Percentiles rank a stretch among this genome's conserved stretches.
Conservation (phyloP, 805 yeast species). For the Pichia deserticola region DNA sequence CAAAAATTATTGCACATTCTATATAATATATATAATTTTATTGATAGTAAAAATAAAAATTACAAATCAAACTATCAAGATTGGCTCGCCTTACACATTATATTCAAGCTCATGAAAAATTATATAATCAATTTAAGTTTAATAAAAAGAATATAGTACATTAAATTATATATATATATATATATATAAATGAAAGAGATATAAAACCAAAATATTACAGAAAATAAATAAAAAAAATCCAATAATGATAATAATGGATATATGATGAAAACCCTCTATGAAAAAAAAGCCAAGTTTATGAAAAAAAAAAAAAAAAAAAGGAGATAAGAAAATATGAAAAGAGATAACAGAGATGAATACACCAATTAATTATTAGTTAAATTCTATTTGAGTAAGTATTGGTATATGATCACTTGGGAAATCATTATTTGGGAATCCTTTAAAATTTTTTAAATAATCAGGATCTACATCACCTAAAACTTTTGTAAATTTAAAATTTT, state of each 20-base stretch:
- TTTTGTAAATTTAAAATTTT: constrained; percentile 31
- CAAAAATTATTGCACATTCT: neutral
- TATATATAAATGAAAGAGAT: too few species aligned
- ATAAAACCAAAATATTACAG: too few species aligned
- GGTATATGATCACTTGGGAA: constrained; percentile 49
- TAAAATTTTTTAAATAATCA: constrained; percentile 24
- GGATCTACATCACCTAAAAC: constrained; percentile 46
- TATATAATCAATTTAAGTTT: too few species aligned
- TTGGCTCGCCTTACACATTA: too few species aligned
- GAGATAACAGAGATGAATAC: neutral
- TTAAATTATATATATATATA: too few species aligned
- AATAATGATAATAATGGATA: too few species aligned
- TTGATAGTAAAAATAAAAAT: too few species aligned
- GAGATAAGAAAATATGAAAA: neutral
- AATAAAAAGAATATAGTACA: too few species aligned
- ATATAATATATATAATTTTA: neutral
- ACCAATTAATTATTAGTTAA: neutral
- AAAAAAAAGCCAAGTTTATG: neutral
- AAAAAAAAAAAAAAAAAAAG: neutral
- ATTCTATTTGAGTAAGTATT: constrained; percentile 22
- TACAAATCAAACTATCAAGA: too few species aligned
- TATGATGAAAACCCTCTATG: too few species aligned
- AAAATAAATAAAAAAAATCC: too few species aligned
- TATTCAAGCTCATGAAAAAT: too few species aligned
- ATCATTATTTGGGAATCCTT: constrained; percentile 46